These are phyloP conservation scores for Zygotorulaspora sp. DNA, from an alignment of 805 yeast genomes.

Conservation along the genomic window DNA sequence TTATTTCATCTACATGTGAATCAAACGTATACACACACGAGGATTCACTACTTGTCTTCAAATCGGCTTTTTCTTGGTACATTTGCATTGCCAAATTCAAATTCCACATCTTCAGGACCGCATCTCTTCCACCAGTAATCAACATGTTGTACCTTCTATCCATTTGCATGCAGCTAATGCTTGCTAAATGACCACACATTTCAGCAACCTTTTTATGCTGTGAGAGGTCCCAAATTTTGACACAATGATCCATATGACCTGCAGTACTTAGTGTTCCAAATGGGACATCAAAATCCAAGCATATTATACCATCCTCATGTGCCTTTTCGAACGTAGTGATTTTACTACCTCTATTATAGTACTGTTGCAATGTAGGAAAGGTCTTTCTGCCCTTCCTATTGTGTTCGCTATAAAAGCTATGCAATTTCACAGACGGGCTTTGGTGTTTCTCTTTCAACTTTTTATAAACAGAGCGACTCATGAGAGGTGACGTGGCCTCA, in stretches of 20 bases:
- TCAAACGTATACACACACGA: constrained; percentile 49
- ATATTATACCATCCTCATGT: constrained; percentile 50
- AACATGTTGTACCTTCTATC: constrained; percentile 43
- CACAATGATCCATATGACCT: constrained; percentile 62
- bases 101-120: constrained; percentile 61
- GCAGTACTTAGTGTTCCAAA: constrained; percentile 77
- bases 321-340: constrained; percentile 46
- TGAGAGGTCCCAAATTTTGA: constrained; percentile 79
- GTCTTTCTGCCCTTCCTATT: constrained; percentile 42
- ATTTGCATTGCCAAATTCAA: constrained; percentile 30
- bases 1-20: constrained; percentile 63
- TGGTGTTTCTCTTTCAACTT: constrained; percentile 35
- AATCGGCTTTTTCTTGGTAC: constrained; percentile 23
- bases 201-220: constrained; percentile 47
- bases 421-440: constrained; percentile 15
- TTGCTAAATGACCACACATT: constrained; percentile 56
- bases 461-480: constrained; percentile 42
- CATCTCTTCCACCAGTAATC: constrained; percentile 57
- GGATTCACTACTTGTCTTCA: constrained; percentile 19
- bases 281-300: constrained; percentile 67
- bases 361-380: constrained; percentile 61
- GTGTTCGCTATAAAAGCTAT: constrained; percentile 27
- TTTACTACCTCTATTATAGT: constrained; percentile 53
- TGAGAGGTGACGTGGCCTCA: constrained; percentile 28
- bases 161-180: constrained; percentile 57